Evolutionary conservation across 495 filamentous ascomycete genomes (phyloP).

Genomic region (Margaritispora aquatica): DNA sequence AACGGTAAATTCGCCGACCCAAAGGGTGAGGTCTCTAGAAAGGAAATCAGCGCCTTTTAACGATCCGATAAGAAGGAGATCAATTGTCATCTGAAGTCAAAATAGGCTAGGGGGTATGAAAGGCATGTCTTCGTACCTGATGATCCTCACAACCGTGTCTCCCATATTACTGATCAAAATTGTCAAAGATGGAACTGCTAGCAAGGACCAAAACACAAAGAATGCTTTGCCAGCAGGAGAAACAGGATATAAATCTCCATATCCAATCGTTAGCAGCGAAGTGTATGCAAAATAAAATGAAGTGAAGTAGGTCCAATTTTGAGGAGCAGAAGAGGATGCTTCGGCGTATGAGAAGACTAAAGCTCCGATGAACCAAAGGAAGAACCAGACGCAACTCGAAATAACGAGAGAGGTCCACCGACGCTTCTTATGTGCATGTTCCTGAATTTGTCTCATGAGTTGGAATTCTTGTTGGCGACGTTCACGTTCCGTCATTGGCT

Average conservation of each 20-base stretch:
- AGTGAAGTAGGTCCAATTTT: slow-evolving; percentile 74
- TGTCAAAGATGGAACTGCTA: slow-evolving; percentile 77
- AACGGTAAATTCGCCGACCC: slow-evolving; percentile 67
- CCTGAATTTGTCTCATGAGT: slow-evolving; percentile 76
- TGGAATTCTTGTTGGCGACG: slow-evolving; percentile 68
- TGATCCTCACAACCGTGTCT: slow-evolving; percentile 64
- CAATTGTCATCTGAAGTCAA: too few species aligned
- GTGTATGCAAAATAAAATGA: slow-evolving; percentile 77
- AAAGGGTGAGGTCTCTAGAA: slow-evolving; percentile 63
- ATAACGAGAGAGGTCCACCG: slow-evolving; percentile 63
- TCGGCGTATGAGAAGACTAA: slow-evolving; percentile 51
- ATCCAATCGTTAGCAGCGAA: slow-evolving; percentile 77
- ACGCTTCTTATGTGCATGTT: slow-evolving; percentile 51
- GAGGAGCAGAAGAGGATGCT: slow-evolving; percentile 25
- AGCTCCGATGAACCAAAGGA: slow-evolving; percentile 75
- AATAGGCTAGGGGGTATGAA: too few species aligned
- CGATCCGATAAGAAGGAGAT: too few species aligned
- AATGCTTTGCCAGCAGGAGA: slow-evolving; percentile 71
- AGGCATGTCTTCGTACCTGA: too few species aligned
- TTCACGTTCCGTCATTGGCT: slow-evolving; percentile 44
- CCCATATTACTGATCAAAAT: slow-evolving; percentile 81
- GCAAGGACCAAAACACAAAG: slow-evolving; percentile 85
- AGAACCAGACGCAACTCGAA: slow-evolving; percentile 58
- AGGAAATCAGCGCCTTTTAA: too few species aligned
- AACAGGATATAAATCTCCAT: slow-evolving; percentile 66